A percentile compares a stretch with the other conserved stretches of the same genome.
Evolutionary conservation across 345 rosid species (phyloP).

Genomic region (Populus nigra): DNA sequence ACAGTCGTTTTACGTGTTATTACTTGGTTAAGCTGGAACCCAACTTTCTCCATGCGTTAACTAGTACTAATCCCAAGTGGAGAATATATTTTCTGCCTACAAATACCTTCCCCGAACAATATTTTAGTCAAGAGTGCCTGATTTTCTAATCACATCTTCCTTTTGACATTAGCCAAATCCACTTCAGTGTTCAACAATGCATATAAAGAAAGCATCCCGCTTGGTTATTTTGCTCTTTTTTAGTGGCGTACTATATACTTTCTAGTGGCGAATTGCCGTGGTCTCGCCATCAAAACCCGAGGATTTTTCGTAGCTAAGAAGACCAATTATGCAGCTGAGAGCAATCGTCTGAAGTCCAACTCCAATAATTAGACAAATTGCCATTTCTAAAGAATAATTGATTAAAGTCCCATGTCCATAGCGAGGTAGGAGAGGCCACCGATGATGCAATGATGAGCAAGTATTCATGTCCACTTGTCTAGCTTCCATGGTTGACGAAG

Average conservation of each 20-base stretch:
- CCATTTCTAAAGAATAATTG: background rate
- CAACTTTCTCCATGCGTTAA: background rate
- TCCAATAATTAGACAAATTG: background rate
- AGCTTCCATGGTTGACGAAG: too few species aligned
- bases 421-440: too few species aligned
- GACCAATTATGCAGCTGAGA: background rate
- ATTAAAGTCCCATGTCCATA: too few species aligned
- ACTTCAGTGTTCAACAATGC: constrained; percentile 15
- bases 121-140: background rate
- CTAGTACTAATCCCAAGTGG: background rate
- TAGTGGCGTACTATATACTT: too few species aligned
- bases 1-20: too few species aligned
- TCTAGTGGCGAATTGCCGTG: too few species aligned
- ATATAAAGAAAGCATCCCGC: background rate
- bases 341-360: background rate
- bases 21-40: background rate
- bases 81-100: background rate
- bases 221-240: background rate
- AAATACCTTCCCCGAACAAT: background rate
- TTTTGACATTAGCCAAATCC: constrained; percentile 11
- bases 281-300: background rate
- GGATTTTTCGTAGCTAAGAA: background rate
- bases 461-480: too few species aligned
- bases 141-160: background rate
- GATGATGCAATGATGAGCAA: too few species aligned